Base-by-base conservation (phyloP, 768 basidiomycete species). In the Neoboletus subvelutipes region DNA sequence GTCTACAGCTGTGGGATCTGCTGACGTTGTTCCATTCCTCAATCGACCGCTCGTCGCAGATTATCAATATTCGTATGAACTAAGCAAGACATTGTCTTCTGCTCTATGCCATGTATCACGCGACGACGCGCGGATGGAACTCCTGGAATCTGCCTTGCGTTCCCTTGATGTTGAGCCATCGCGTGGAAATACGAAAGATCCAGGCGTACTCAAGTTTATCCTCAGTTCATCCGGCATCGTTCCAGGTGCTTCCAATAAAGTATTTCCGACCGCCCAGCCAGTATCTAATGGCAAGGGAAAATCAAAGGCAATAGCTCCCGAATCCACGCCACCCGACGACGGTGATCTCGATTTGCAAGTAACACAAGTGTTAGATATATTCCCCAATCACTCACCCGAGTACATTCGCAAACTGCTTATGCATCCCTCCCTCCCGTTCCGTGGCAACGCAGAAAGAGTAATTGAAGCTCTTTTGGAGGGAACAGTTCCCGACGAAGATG, bases 381-480 rank as follows among this genome's bases (percentile, higher is more conserved):
- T 94, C 36, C 88, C 91, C 0, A 80, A 90, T 42, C 74, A 82
- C 28, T 69, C 80, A 0, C 75, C 80, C 0, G 64, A 66, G 3
- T 89, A 92, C 63, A 73, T 93, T 49, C 79, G 80, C 36, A 78
- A 76, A 20, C 73, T 91, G 20, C 77, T 93, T 13, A 54, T 60
- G 13, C 78, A 82, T 54, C 70, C 77, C 3, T 76, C 71, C 29
- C 78, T 73, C 24, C 70, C 78, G 8, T 87, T 83, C 63, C 64
- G 67, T n/a, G 79, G 81, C 2, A 78, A 79, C 34, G 76, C 83
- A 2, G 89, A 91, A 62, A 76, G 76, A 37, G 80, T 91, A 20
- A 77, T 92, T 12, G 83, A 78, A 40, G 88, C 87, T 0, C 68
- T 94, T n/a, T 73, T 94, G 45, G 91, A 92, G 55, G 88, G 87